Evolutionary conservation across 2,329 filamentous ascomycete species (phyloP), one percentile per base, ranked within the genome.

Genomic region (Penicillium olsonii): DNA sequence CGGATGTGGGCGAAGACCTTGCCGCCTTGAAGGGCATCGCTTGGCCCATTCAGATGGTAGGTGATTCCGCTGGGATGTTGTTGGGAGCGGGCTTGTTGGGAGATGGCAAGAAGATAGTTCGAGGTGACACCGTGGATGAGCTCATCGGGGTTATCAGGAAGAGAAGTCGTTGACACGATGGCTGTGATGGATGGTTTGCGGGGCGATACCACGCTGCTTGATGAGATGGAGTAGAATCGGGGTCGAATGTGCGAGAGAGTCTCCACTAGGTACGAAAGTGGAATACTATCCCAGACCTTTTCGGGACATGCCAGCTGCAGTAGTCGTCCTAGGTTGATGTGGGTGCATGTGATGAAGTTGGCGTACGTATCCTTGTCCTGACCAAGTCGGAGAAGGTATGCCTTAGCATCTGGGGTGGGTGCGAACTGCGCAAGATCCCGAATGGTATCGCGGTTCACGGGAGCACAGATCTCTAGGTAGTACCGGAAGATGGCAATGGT

Each of bases 221-320:
- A 96, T 2, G 92, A 95, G 71, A 96, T 96, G 42, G 92, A 96
- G 78, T 96, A 96, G 79, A 95, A 96, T 40, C 91, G 88, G 15
- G 92, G 90, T 69, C 95, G 90, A 47, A 96, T 83, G 77, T 94
- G 94, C 70, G 84, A 87, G 46, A 96, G 70, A 52, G 88, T 87
- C 75, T 96, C 92, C 57, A 96, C 87, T 64, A 95, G 85, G 62
- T 90, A 85, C 6, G 91, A 92, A 72, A 96, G 95, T 12, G 92
- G 91, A 40, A 95, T 82, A 42, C 83, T 84, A 42, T 81, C 76
- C 90, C 91, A 96, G 56, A 81, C 82, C 68, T 87, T 74, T 43
- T 85, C 85, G 18, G 84, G 83, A 62, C 84, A 81, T 53, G 90
- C 79, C 22, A 78, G 77, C 52, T 87, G 57, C 76, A 54, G 74